Evolutionary conservation across 1,284 basidiomycete species (phyloP), one percentile per base, ranked within the genome.

Genomic region (Mycosarcoma mackinlayi): DNA sequence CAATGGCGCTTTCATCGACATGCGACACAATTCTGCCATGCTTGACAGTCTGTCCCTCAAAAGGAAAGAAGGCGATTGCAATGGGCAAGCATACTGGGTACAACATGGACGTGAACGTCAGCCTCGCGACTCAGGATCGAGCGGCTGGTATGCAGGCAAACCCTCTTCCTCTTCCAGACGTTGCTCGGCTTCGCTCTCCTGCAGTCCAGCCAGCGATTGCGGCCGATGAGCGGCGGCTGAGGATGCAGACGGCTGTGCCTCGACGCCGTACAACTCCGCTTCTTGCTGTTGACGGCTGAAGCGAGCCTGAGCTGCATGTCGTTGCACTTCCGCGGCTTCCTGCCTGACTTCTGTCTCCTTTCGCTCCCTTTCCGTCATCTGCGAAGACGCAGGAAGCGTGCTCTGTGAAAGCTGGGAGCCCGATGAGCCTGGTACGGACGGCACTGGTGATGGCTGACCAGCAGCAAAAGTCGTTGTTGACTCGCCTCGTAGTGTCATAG

Each of bases 311-410:
- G 39, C 47, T 23, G 63, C 63, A n/a, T 59, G 68, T 37, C 51
- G 49, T 28, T 57, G 62, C 55, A 68, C 69, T 42, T 72, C 64
- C 4, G 57, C 64, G 0, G 56, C 64, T 39, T 72, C 69, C 33
- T 40, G 55, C 21, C 40, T 34, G 5, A 64, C 64, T 51, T 72
- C 69, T 35, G 35, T 14, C 40, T 63, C 69, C 41, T 72, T 72
- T 13, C 45, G 56, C 38, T 72, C 64, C 19, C 60, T 44, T 35
- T 54, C 69, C 5, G 37, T 56, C 44, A 60, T 21, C 8, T 46
- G 46, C 18, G 30, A 14, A 7, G 37, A 18, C 16, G 58, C 19
- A 1, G 54, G 46, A 6, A 39, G 34, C 35, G 50, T 39, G 19
- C 27, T 44, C 19, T 46, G 39, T 1, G 47, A 23, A 19, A 50